Base-by-base conservation (phyloP, 768 basidiomycete genomes). In the Paxillus involutus region DNA sequence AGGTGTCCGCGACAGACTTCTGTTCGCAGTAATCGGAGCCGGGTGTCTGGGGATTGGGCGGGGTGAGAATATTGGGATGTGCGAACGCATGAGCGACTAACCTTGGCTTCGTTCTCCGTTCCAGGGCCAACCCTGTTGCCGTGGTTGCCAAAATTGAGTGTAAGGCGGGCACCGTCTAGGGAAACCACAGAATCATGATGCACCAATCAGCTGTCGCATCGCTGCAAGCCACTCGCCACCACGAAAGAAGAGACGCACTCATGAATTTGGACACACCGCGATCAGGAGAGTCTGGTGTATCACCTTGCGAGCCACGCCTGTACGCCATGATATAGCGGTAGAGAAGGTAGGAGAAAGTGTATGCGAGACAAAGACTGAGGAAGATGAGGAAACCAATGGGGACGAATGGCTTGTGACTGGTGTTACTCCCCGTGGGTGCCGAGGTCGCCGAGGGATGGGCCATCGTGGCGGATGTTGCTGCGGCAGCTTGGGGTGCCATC, bases 211-310 rank as follows among this genome's bases (percentile, higher is more conserved):
- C 11, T 14, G 33, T 33, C 32, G 3, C 35, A 36, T 49, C 40
- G 46, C 36, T n/a, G 14, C 1, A 9, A 32, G 37, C 24, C 13
- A 30, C 12, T 13, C 17, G 30, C 43, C 12, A 52, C 44, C 17
- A 35, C 10, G 12, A 41, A 44, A 41, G 32, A n/a, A 43, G 14
- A 6, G 26, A 59, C 55, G 11, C 40, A 63, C 64, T 70, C 69
- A 66, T 71, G 6, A 68, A 66, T 47, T 55, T 59, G 47, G 61
- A 54, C 11, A 70, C 64, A 13, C 56, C 61, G 17, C 58, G 62
- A 24, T 63, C 59, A 11, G 68, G 59, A n/a, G 54, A 45, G 9
- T 59, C 63, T 21, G 63, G 63, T 10, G n/a, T 16, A n/a, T 53
- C 58, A 5, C 42, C 52, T 42, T 53, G 11, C 2, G 64, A 53